Conservation (phyloP, 2,329 filamentous ascomycete species). For the Neurospora crassa region DNA sequence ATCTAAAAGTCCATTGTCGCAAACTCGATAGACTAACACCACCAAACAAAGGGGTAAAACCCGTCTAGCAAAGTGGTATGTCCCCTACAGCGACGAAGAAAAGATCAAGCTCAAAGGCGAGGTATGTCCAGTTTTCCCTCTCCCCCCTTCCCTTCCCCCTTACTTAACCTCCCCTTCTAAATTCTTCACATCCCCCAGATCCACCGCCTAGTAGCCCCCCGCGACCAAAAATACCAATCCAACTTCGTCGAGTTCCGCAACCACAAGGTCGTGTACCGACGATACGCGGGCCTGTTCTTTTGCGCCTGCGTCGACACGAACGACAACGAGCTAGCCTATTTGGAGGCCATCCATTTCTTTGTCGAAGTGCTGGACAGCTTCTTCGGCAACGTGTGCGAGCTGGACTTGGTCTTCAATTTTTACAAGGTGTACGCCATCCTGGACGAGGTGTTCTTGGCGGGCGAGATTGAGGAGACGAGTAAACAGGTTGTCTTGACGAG, state of each 20-base stretch:
- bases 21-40: not conserved
- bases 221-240: slow-evolving; percentile 98
- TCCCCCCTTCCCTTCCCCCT: slow-evolving; percentile 6
- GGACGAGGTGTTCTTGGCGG: slow-evolving; percentile 94
- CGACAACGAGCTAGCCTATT: slow-evolving; percentile 93
- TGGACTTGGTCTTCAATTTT: slow-evolving; percentile 80
- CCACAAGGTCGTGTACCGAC: slow-evolving; percentile 94
- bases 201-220: slow-evolving; percentile 91
- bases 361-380: slow-evolving; percentile 98
- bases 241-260: slow-evolving; percentile 97
- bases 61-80: slow-evolving; percentile 97
- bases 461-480: slow-evolving; percentile 97
- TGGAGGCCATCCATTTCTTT: slow-evolving; percentile 98
- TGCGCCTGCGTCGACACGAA: slow-evolving; percentile 98
- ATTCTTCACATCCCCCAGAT: slow-evolving; percentile 42
- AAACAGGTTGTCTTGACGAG: slow-evolving; percentile 95
- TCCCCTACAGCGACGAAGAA: slow-evolving; percentile 95
- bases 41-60: slow-evolving; percentile 72
- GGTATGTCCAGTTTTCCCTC: slow-evolving; percentile 36
- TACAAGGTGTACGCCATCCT: slow-evolving; percentile 94
- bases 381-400: slow-evolving; percentile 97
- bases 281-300: slow-evolving; percentile 97
- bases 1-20: too few species aligned
- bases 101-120: slow-evolving; percentile 99
- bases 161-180: not conserved